phyloP scores from a whole-genome alignment of 805 yeast species.

The Citeromyces matritensis region DNA sequence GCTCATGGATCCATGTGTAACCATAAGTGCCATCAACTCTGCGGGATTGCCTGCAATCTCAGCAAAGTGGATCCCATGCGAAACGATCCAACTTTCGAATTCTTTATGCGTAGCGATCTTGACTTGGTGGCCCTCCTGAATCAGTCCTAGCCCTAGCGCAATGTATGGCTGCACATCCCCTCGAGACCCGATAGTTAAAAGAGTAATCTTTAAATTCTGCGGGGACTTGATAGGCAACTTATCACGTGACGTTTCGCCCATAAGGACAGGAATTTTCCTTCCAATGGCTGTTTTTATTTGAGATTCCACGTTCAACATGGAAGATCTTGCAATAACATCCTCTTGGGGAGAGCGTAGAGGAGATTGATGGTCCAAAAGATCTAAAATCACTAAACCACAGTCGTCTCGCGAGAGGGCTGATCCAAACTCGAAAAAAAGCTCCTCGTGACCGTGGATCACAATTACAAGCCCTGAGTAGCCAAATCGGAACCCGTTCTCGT shows the following conservation, averaged over 20 bases:
- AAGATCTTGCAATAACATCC: conserved; percentile 16
- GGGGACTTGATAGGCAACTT: conserved; percentile 37
- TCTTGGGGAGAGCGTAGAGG: conserved; percentile 7
- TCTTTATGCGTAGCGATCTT: conserved; percentile 79
- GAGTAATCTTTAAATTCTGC: conserved; percentile 40
- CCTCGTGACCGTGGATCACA: conserved; percentile 62
- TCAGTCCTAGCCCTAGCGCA: conserved; percentile 69
- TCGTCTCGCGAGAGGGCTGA: conserved; percentile 54
- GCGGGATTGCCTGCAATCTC: conserved; percentile 89
- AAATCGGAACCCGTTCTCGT: conserved; percentile 55
- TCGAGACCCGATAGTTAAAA: conserved; percentile 84
- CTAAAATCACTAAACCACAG: conserved; percentile 38
- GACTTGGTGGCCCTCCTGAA: conserved; percentile 71
- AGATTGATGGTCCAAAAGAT: conserved; percentile 25
- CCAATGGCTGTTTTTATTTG: conserved; percentile 45
- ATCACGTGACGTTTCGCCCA: conserved; percentile 48
- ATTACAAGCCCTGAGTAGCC: conserved; percentile 60
- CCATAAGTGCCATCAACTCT: conserved; percentile 85
- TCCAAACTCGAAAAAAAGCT: conserved; percentile 66
- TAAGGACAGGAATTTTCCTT: conserved; percentile 48
- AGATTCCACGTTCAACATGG: conserved; percentile 42
- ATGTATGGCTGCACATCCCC: conserved; percentile 97
- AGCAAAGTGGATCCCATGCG: conserved; percentile 52
- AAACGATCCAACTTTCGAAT: conserved; percentile 59
- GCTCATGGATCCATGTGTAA: conserved; percentile 76